Evolutionary conservation across 1,284 basidiomycete species (phyloP).

Genomic region (Apiotrichum veenhuisii): DNA sequence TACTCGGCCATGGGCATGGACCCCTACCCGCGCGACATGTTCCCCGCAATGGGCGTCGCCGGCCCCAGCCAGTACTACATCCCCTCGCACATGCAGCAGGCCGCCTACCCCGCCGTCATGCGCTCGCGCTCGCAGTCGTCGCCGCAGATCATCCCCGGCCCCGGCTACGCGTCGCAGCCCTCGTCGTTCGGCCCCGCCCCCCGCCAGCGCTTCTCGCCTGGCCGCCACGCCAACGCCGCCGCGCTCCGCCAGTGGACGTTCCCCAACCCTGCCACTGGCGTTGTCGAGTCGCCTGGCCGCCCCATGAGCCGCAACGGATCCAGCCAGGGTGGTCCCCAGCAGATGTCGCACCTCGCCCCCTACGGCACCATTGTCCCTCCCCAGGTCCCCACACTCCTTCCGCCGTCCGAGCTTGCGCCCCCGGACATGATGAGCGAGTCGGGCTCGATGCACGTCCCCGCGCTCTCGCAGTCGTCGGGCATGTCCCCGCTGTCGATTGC

Average conservation of each 20-base stretch:
- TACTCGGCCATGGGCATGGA: conserved; percentile 21
- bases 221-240: conserved; percentile 15
- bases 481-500: conserved; percentile 16
- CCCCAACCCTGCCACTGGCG: neutral
- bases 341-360: conserved; percentile 1
- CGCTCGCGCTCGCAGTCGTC: conserved; percentile 23
- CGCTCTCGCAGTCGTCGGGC: conserved; percentile 5
- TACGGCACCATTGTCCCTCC: conserved; percentile 10
- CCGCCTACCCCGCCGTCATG: conserved; percentile 2
- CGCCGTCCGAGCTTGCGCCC: neutral
- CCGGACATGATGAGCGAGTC: conserved; percentile 1
- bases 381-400: neutral
- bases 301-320: conserved; percentile 18
- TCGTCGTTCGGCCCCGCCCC: conserved; percentile 18
- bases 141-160: conserved; percentile 12
- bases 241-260: conserved; percentile 15
- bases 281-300: conserved; percentile 6
- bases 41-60: conserved; percentile 11
- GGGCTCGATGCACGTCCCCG: conserved; percentile 1
- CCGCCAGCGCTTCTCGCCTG: conserved; percentile 18
- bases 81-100: conserved; percentile 10
- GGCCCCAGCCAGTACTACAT: conserved; percentile 16
- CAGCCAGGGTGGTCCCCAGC: conserved; percentile 11
- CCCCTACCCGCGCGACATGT: conserved; percentile 12
- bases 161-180: conserved; percentile 9